Percentiles rank a stretch among this genome's conserved stretches.
Evolutionary conservation across 768 basidiomycete genomes (phyloP).

Genomic region (Pulveroboletus sp.): DNA sequence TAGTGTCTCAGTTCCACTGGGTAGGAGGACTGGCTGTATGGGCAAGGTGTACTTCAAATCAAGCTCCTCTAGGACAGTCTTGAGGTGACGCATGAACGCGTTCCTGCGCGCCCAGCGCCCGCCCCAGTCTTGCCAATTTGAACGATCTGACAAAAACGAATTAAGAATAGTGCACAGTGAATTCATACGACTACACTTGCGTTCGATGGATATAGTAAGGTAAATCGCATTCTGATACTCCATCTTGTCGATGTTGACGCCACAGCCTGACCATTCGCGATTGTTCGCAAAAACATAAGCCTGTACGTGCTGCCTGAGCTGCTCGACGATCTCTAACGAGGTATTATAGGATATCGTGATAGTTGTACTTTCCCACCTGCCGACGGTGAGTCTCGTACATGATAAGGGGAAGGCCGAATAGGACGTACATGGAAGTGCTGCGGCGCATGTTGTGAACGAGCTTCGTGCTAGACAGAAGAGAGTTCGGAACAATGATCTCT

Average conservation of each 20-base stretch:
- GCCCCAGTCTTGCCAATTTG: constrained; percentile 89
- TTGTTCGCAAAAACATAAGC: constrained; percentile 60
- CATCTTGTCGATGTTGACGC: constrained; percentile 76
- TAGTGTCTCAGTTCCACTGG: constrained; percentile 14
- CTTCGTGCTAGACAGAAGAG: constrained; percentile 66
- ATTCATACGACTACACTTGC: constrained; percentile 37
- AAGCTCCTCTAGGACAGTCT: constrained; percentile 68
- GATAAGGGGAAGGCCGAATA: not conserved
- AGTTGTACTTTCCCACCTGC: constrained; percentile 66
- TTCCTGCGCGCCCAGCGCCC: constrained; percentile 75
- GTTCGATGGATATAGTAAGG: constrained; percentile 69
- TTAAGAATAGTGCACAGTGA: not conserved
- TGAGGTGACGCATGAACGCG: constrained; percentile 72
- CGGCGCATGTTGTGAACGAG: constrained; percentile 77
- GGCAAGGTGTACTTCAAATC: constrained; percentile 71
- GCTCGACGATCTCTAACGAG: constrained; percentile 67
- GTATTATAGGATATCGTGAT: constrained; percentile 68
- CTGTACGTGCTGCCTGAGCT: constrained; percentile 55
- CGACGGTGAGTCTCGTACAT: constrained; percentile 4
- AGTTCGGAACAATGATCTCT: constrained; percentile 76
- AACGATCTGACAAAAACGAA: constrained; percentile 47
- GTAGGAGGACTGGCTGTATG: constrained; percentile 66
- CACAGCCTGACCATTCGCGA: constrained; percentile 69
- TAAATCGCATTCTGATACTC: constrained; percentile 71
- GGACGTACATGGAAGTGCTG: constrained; percentile 65